These are phyloP conservation scores for Pseudogymnoascus sp. DNA, from an alignment of 2,329 filamentous ascomycete genomes.

Conservation along the genomic window DNA sequence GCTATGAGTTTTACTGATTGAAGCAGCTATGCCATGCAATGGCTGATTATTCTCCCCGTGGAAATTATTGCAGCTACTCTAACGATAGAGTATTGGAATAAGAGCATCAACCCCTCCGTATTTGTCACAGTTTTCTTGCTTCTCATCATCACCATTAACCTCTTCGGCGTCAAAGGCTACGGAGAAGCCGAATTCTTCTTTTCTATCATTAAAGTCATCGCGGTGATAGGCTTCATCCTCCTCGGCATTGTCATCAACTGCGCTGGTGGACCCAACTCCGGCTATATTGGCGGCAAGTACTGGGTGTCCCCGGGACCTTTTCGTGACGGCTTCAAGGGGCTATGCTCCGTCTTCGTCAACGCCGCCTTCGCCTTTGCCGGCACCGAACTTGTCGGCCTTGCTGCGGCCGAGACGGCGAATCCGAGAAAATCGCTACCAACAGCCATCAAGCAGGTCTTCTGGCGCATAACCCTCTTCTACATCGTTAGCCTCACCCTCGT, in stretches of 20 bases:
- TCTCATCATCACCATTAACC: slow-evolving; percentile 71
- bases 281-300: slow-evolving; percentile 72
- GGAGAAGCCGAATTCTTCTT: slow-evolving; percentile 87
- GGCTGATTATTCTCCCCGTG: slow-evolving; percentile 74
- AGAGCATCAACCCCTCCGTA: slow-evolving; percentile 56
- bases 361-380: slow-evolving; percentile 71
- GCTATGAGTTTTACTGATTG: neutral
- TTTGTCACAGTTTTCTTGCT: slow-evolving; percentile 79
- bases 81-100: slow-evolving; percentile 75
- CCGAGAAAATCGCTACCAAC: slow-evolving; percentile 75
- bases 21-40: slow-evolving; percentile 72
- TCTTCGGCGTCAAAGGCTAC: slow-evolving; percentile 82
- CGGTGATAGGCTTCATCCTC: slow-evolving; percentile 65
- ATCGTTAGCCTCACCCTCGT: slow-evolving; percentile 74
- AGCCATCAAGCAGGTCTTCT: slow-evolving; percentile 90
- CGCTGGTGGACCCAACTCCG: slow-evolving; percentile 64
- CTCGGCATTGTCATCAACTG: slow-evolving; percentile 80
- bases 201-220: slow-evolving; percentile 42
- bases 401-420: slow-evolving; percentile 71
- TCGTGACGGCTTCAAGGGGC: slow-evolving; percentile 74
- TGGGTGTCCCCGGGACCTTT: slow-evolving; percentile 80
- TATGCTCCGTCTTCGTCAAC: slow-evolving; percentile 70
- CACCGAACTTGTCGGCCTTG: slow-evolving; percentile 68
- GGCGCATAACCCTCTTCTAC: slow-evolving; percentile 89
- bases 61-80: slow-evolving; percentile 84